Evolutionary conservation across 1,284 basidiomycete genomes (phyloP), one percentile per base, ranked within the genome.

Genomic region (Austroboletus rostrupii): DNA sequence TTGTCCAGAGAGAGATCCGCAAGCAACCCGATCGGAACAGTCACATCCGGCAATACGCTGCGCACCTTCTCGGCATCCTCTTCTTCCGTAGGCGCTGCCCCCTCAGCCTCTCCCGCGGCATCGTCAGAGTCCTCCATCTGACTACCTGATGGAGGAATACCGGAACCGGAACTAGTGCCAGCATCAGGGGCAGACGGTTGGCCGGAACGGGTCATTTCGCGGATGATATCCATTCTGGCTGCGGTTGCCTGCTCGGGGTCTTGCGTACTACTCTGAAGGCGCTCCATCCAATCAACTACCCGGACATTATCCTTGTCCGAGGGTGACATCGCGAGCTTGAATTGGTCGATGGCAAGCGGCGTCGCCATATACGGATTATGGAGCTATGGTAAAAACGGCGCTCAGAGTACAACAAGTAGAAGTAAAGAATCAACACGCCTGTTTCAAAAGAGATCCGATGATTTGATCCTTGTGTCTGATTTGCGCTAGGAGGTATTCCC

Each of bases 401-500:
- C 41, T 62, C 43, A 57, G 38, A 17, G 28, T 7, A 19, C 51
- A 21, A 39, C 3, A 29, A 16, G 39, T 19, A 33, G 19, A 55
- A 37, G 21, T n/a, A 28, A 11, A 21, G 40, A n/a, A 3, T 26
- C 23, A 3, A 66, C 75, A 21, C 31, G 83, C 87, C 73, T 90
- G 86, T 64, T 89, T 88, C 59, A 91, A 75, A 26, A 91, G 76
- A 14, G 82, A 84, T 57, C 90, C 86, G 57, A 91, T 91, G 58
- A 90, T 84, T 20, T 80, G 74, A 69, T 91, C 88, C 70, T 91
- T 91, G 70, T 90, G 85, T 50, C 83, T 78, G 55, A 91, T 85
- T 64, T 90, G 86, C 3, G 86, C 85, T 31, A 90, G 77, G 16
- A 91, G 72, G 61, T 89, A 89, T 61, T 90, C 87, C 50, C 86